Evolutionary conservation across 192 early-diverging fungal species (phyloP).

Genomic region (Linnemannia exigua): DNA sequence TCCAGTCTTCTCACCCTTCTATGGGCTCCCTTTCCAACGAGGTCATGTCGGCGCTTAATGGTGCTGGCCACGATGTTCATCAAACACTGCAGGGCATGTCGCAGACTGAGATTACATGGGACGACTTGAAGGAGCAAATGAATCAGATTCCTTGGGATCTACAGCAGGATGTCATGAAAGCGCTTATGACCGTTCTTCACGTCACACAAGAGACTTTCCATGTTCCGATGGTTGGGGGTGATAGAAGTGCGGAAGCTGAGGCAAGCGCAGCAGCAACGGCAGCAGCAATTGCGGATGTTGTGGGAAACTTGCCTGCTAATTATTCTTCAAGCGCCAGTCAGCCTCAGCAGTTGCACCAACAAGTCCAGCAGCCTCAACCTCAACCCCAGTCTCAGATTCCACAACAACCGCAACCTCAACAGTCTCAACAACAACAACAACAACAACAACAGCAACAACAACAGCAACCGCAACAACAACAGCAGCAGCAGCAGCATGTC

Average conservation of each 20-base stretch:
- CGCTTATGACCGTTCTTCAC: constrained; percentile 28
- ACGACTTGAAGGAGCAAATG: constrained; percentile 35
- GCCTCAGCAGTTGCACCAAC: constrained; percentile 12
- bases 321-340: constrained; percentile 7
- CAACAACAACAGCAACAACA: not conserved
- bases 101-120: constrained; percentile 31
- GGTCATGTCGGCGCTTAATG: constrained; percentile 18
- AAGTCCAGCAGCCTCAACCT: constrained; percentile 17
- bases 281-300: constrained; percentile 40
- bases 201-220: constrained; percentile 26
- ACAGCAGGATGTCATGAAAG: constrained; percentile 40
- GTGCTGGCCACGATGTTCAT: not conserved
- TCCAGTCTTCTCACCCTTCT: constrained; percentile 14
- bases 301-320: constrained; percentile 26
- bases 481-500: not conserved
- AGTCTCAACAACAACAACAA: not conserved
- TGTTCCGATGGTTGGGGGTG: constrained; percentile 21
- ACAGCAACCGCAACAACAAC: constrained; percentile 15
- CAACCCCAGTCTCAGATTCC: constrained; percentile 12
- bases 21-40: constrained; percentile 19
- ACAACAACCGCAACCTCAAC: not conserved
- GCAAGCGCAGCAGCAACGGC: constrained; percentile 38
- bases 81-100: constrained; percentile 13
- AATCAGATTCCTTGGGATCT: constrained; percentile 38
- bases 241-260: constrained; percentile 26